Evolutionary conservation across 805 yeast species (phyloP), one percentile per base, ranked within the genome.

Genomic region (Spathaspora hagerdaliae): DNA sequence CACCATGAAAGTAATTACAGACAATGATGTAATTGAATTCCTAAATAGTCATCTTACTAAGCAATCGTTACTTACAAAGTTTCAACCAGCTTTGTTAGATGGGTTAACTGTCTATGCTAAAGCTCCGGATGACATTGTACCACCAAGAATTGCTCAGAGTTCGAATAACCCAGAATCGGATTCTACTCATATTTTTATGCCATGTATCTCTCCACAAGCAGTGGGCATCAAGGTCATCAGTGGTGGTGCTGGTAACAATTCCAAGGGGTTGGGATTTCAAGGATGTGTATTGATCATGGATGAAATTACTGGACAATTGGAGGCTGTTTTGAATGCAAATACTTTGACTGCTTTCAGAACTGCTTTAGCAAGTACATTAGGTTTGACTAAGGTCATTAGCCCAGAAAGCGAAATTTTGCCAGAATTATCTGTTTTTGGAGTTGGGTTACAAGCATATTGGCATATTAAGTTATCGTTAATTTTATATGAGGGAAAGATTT

Each of bases 391-490:
- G 46, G 52, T 58, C 0, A 48, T 60, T 4, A 46, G 36, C 27
- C 48, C 50, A 1, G 57, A 63, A 31, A 55, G 52, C 6, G 42
- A 60, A 7, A 46, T 67, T 10, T 50, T 64, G 14, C 61, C 64
- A 0, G 60, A 57, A 31, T 31, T 69, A 36, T 52, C 66, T 27
- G 78, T 75, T 12, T 79, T 77, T 56, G 89, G 88, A 1, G 77
- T 78, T 27, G 89, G 88, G 0, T 69, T 72, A 32, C 87, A 83
- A 59, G 83, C 82, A 0, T 73, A 70, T 50, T 83, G 89, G 89
- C 88, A 83, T 56, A 64, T 72, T 32, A 69, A 66, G 53, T 63
- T 74, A 45, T 69, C 77, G 4, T 56, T 73, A 39, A 45, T 54
- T 11, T 58, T 74, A 36, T 81, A 69, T 57, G 70, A 68, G 9